Evolutionary conservation across 768 basidiomycete species (phyloP).

Genomic region (Tylopilus intermedius): DNA sequence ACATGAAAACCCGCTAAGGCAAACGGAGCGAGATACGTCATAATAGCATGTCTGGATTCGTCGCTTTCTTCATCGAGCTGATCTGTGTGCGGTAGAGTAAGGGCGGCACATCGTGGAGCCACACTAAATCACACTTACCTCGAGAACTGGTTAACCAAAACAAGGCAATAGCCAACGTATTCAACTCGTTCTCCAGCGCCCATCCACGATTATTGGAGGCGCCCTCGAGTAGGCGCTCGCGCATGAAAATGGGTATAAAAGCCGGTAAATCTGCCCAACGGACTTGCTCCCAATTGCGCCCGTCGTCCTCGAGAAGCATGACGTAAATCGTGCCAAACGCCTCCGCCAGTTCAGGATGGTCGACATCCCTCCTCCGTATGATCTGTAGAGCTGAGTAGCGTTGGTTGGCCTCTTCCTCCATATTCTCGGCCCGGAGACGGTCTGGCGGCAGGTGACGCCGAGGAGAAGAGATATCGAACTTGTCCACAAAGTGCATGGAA

Average conservation of each 20-base stretch:
- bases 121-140: constrained; percentile 6
- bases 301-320: constrained; percentile 56
- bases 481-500: constrained; percentile 38
- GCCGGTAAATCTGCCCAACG: constrained; percentile 38
- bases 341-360: constrained; percentile 36
- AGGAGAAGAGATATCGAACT: constrained; percentile 46
- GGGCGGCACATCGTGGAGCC: neutral
- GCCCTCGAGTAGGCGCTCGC: constrained; percentile 36
- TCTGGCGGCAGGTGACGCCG: constrained; percentile 33
- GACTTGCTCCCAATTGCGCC: constrained; percentile 45
- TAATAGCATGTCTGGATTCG: constrained; percentile 30
- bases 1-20: constrained; percentile 49
- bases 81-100: constrained; percentile 8
- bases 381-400: constrained; percentile 43
- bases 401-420: constrained; percentile 42
- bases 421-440: constrained; percentile 26
- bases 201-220: constrained; percentile 40
- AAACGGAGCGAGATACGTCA: constrained; percentile 39
- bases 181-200: constrained; percentile 44
- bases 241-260: constrained; percentile 40
- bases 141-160: constrained; percentile 44
- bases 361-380: constrained; percentile 36
- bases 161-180: constrained; percentile 43
- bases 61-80: constrained; percentile 32
- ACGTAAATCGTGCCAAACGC: constrained; percentile 50